Percentiles rank a stretch among this genome's conserved stretches.
Conservation (phyloP, 2,329 filamentous ascomycete genomes). For the Paecilomyces dactylethromorphus region DNA sequence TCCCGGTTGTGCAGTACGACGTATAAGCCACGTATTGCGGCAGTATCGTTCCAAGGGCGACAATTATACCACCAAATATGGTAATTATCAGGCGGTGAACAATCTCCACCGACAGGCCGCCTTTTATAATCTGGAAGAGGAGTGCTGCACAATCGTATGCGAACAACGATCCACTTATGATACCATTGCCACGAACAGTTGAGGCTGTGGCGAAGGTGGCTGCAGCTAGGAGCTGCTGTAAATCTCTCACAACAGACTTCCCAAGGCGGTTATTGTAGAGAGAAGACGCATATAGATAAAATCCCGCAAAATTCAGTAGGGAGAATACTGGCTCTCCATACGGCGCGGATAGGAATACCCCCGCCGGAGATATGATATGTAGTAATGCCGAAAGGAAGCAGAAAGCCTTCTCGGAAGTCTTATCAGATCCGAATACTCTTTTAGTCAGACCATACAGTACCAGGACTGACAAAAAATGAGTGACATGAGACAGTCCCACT, state of each 20-base stretch:
- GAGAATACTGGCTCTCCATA: slow-evolving; percentile 79
- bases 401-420: slow-evolving; percentile 19
- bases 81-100: slow-evolving; percentile 52
- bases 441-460: slow-evolving; percentile 62
- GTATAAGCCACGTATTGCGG: slow-evolving; percentile 73
- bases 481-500: slow-evolving; percentile 61
- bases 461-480: slow-evolving; percentile 70
- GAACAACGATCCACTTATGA: slow-evolving; percentile 74
- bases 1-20: slow-evolving; percentile 54
- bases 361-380: slow-evolving; percentile 80
- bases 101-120: slow-evolving; percentile 27
- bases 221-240: slow-evolving; percentile 56
- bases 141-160: slow-evolving; percentile 52
- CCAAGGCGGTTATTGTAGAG: slow-evolving; percentile 24
- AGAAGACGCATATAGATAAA: slow-evolving; percentile 58
- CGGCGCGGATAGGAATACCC: slow-evolving; percentile 80
- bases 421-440: slow-evolving; percentile 44
- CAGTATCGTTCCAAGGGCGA: slow-evolving; percentile 60
- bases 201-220: slow-evolving; percentile 65
- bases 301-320: slow-evolving; percentile 67
- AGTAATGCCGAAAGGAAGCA: slow-evolving; percentile 62
- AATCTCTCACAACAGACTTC: slow-evolving; percentile 29
- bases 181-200: slow-evolving; percentile 74
- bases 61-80: slow-evolving; percentile 58
- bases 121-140: slow-evolving; percentile 36